These are phyloP conservation scores for Phalaenopsis hybrid DNA, from an alignment of 116 monocot species.

Conservation along the genomic window DNA sequence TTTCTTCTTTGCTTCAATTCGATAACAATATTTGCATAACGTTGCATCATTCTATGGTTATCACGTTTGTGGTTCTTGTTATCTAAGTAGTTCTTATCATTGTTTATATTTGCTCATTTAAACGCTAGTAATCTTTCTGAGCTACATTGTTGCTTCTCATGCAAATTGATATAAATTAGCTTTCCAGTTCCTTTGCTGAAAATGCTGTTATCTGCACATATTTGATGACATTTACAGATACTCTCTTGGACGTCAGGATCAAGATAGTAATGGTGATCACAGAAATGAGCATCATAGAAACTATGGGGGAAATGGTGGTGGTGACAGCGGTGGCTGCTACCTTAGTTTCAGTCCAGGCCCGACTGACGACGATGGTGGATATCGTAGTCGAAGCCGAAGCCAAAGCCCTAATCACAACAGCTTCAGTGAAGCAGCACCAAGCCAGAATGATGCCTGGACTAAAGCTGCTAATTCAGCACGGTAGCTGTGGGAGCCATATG, in stretches of 20 bases:
- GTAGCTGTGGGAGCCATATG: background rate
- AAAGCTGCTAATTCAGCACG: background rate
- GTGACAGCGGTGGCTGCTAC: background rate
- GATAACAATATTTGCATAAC: no score
- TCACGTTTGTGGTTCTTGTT: no score
- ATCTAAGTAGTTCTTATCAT: no score
- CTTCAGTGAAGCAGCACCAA: background rate
- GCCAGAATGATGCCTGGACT: background rate
- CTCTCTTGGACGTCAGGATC: background rate
- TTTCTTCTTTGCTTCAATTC: background rate
- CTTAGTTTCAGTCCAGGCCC: slow-evolving; percentile 7
- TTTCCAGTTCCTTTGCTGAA: background rate
- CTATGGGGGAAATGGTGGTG: background rate
- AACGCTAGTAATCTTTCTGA: no score
- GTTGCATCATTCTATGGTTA: no score
- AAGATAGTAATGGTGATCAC: background rate
- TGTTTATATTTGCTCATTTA: no score
- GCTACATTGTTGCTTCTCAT: no score
- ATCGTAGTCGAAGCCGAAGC: slow-evolving; percentile 7
- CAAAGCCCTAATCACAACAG: slow-evolving; percentile 2
- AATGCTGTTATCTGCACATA: background rate
- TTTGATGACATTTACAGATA: background rate
- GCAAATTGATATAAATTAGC: background rate
- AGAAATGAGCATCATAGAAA: background rate
- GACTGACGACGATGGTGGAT: background rate